Conservation (phyloP, 805 yeast species). For the Zygoascus bituminiphila region DNA sequence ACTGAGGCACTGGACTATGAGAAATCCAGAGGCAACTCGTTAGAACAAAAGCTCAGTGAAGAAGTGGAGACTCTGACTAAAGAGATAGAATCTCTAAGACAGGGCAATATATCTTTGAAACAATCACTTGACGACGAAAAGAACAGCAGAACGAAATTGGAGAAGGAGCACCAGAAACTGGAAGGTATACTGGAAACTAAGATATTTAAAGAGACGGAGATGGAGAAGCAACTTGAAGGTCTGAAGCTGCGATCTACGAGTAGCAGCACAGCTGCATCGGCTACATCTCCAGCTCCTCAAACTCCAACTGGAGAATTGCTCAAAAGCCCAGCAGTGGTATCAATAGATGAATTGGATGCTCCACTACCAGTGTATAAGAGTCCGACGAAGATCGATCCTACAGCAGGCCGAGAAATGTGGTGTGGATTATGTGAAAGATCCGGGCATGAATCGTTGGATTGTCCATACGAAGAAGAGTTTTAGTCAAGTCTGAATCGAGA, state of each 20-base stretch:
- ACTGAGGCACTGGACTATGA: not conserved
- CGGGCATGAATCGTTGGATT: constrained; percentile 81
- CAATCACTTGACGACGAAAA: constrained; percentile 22
- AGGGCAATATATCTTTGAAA: constrained; percentile 20
- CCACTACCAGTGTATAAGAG: constrained; percentile 22
- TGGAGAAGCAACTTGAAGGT: constrained; percentile 22
- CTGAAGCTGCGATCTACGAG: constrained; percentile 6
- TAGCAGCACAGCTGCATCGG: constrained; percentile 5
- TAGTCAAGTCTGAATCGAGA: no score
- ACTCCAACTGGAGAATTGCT: constrained; percentile 1
- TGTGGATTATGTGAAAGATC: constrained; percentile 88
- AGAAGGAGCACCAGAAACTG: constrained; percentile 22
- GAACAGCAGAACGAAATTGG: constrained; percentile 5
- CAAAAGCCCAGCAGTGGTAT: not conserved
- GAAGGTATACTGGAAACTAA: constrained; percentile 22
- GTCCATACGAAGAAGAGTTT: constrained; percentile 73
- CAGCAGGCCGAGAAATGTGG: constrained; percentile 73
- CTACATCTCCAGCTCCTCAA: constrained; percentile 4
- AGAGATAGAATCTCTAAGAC: constrained; percentile 19
- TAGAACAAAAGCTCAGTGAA: constrained; percentile 1
- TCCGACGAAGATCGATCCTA: constrained; percentile 45
- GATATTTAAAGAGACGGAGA: constrained; percentile 25
- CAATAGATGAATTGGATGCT: not conserved
- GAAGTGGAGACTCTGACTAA: not conserved
- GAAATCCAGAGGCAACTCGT: not conserved